These are phyloP conservation scores for Kodamaea nitidulidarum DNA, from an alignment of 805 yeast species.

Conservation along the genomic window DNA sequence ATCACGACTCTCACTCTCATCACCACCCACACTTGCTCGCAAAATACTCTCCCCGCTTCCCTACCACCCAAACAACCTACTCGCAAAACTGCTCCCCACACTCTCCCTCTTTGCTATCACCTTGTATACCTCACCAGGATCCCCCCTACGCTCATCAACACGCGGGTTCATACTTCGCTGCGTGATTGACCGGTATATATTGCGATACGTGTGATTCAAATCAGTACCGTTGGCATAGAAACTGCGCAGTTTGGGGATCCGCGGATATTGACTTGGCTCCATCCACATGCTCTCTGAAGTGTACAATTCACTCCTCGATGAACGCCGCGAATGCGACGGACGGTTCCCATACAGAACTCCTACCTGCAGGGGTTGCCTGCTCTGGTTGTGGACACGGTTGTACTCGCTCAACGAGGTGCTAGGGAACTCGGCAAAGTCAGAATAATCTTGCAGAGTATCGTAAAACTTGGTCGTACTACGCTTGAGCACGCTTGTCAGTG, in stretches of 20 bases:
- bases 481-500: conserved; percentile 15
- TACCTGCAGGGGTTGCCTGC: conserved; percentile 12
- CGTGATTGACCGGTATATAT: conserved; percentile 36
- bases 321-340: conserved; percentile 26
- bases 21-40: no score
- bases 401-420: conserved; percentile 35
- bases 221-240: conserved; percentile 19
- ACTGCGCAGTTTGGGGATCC: conserved; percentile 21
- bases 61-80: conserved; percentile 41
- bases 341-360: neutral
- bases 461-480: conserved; percentile 4
- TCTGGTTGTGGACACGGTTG: conserved; percentile 21
- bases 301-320: conserved; percentile 40
- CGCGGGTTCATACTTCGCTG: conserved; percentile 25
- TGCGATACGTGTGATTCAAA: conserved; percentile 29
- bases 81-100: conserved; percentile 17
- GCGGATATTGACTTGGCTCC: conserved; percentile 34
- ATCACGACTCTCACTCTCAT: no score
- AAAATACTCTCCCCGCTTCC: no score
- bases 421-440: conserved; percentile 24
- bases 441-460: conserved; percentile 5
- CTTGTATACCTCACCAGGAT: conserved; percentile 18
- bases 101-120: conserved; percentile 8
- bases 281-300: conserved; percentile 48
- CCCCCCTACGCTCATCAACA: conserved; percentile 11